These are phyloP conservation scores for Heteromeles arbutifolia DNA, from an alignment of 306 rosid species.

Conservation along the genomic window DNA sequence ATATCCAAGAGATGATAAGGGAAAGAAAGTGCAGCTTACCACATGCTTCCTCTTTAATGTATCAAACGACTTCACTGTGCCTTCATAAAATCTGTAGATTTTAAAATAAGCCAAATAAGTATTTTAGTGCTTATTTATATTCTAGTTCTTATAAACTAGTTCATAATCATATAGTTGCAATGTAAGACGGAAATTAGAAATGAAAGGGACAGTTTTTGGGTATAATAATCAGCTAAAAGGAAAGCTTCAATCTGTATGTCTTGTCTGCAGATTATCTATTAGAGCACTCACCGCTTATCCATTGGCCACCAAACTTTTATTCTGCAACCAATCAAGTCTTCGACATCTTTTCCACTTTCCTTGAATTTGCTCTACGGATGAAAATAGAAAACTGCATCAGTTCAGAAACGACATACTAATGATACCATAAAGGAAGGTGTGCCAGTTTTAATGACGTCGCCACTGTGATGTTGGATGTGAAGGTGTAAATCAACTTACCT, in stretches of 20 bases:
- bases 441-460: background rate
- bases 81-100: slow-evolving; percentile 71
- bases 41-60: slow-evolving; percentile 76
- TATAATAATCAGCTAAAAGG: background rate
- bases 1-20: slow-evolving; percentile 9
- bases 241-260: background rate
- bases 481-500: slow-evolving; percentile 41
- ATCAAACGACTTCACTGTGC: slow-evolving; percentile 84
- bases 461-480: background rate
- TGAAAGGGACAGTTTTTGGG: background rate
- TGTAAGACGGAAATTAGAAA: background rate
- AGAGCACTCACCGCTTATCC: slow-evolving; percentile 69
- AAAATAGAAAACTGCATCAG: slow-evolving; percentile 22
- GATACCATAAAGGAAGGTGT: background rate
- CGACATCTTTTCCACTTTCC: slow-evolving; percentile 59
- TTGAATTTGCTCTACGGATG: slow-evolving; percentile 43
- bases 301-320: slow-evolving; percentile 99
- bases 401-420: slow-evolving; percentile 9
- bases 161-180: background rate
- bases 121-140: background rate
- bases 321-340: slow-evolving; percentile 84
- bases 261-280: background rate
- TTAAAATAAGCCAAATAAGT: slow-evolving; percentile 17
- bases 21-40: slow-evolving; percentile 51
- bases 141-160: background rate